phyloP scores from a whole-genome alignment of 2,329 filamentous ascomycete species.

The Aaosphaeria arxii region DNA sequence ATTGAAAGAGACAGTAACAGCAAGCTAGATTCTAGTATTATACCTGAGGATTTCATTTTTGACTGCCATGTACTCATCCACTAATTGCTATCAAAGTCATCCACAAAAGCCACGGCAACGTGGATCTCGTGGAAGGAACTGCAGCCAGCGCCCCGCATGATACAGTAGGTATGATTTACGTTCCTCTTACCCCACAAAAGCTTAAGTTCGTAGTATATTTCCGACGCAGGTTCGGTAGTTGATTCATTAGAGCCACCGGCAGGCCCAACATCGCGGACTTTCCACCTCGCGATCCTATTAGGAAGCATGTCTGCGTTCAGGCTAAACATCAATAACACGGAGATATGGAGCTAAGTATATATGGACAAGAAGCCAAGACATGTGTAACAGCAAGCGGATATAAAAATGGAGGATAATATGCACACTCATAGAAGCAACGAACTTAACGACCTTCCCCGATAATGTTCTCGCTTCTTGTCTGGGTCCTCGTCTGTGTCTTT shows the following conservation, averaged over 20 bases:
- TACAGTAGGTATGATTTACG: too few relatives aligned
- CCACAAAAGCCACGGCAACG: too few relatives aligned
- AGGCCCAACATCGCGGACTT: neutral
- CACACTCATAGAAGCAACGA: neutral
- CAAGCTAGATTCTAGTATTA: too few relatives aligned
- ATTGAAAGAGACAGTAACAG: too few relatives aligned
- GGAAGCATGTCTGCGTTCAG: neutral
- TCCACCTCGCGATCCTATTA: neutral
- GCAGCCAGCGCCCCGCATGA: too few relatives aligned
- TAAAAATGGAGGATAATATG: neutral
- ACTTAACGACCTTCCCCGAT: neutral
- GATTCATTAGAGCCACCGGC: neutral
- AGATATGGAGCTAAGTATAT: neutral
- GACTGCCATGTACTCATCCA: too few relatives aligned
- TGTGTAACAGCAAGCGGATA: neutral
- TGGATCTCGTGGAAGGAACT: too few relatives aligned
- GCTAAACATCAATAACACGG: neutral
- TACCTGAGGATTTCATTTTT: too few relatives aligned
- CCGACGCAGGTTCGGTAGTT: neutral
- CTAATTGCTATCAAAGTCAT: too few relatives aligned
- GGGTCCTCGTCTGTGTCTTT: conserved; percentile 20
- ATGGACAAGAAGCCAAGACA: neutral
- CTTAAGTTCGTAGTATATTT: neutral
- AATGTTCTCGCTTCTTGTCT: neutral
- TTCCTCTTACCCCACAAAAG: too few relatives aligned